Conservation (phyloP, 495 filamentous ascomycete genomes). For the Lophium mytilinum region DNA sequence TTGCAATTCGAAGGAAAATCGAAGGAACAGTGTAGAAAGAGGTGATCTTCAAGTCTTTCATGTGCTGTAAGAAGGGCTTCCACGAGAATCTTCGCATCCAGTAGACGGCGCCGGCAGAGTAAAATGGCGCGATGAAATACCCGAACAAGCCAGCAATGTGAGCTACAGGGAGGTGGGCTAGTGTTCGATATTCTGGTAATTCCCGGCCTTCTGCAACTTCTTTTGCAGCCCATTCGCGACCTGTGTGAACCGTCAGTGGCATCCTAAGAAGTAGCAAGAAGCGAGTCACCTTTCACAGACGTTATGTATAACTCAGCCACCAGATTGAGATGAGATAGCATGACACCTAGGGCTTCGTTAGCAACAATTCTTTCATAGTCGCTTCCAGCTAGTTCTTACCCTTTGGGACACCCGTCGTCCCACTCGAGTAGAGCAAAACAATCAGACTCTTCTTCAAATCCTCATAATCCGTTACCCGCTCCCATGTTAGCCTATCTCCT, state of each 20-base stretch:
- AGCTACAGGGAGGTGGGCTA: constrained; percentile 46
- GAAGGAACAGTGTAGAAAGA: constrained; percentile 28
- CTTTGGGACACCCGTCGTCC: constrained; percentile 39
- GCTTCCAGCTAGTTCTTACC: constrained; percentile 5
- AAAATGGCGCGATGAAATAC: constrained; percentile 32
- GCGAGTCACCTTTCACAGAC: not conserved
- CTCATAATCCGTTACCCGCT: constrained; percentile 37
- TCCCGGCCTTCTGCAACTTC: constrained; percentile 12
- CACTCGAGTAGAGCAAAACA: constrained; percentile 31
- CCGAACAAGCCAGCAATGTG: constrained; percentile 40
- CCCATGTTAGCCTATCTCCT: constrained; percentile 32
- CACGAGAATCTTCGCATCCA: constrained; percentile 31
- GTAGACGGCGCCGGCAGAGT: constrained; percentile 17
- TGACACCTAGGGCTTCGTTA: constrained; percentile 21
- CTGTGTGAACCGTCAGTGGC: too few relatives aligned
- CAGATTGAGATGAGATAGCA: constrained; percentile 35
- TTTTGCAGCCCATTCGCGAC: constrained; percentile 3
- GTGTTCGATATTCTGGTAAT: constrained; percentile 31
- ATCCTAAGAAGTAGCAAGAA: too few relatives aligned
- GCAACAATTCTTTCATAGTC: not conserved
- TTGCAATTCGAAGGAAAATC: constrained; percentile 30
- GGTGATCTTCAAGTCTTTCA: constrained; percentile 27
- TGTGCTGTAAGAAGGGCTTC: constrained; percentile 19
- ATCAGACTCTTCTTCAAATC: constrained; percentile 31
- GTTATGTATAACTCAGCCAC: constrained; percentile 27